Percentiles rank a stretch among this genome's conserved stretches.
Evolutionary conservation across 1,284 basidiomycete species (phyloP).

Genomic region (Mycosarcoma mackinlayi): DNA sequence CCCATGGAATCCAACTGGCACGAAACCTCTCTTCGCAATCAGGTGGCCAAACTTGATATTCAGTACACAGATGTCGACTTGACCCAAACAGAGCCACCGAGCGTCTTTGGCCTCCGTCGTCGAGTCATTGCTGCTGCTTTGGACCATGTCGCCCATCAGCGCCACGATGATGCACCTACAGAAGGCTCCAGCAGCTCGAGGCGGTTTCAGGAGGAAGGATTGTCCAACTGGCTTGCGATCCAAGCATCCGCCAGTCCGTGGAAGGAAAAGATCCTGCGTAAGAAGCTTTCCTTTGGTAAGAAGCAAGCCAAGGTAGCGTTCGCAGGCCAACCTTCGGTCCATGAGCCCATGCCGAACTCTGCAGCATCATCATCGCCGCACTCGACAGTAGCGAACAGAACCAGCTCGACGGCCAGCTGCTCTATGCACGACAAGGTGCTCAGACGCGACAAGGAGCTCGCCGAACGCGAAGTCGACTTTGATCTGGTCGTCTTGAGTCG

Average conservation of each 20-base stretch:
- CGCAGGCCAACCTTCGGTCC: constrained; percentile 2
- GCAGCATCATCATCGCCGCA: not conserved
- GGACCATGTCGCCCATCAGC: constrained; percentile 13
- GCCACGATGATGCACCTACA: not conserved
- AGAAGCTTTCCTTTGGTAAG: constrained; percentile 37
- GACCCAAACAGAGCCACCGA: constrained; percentile 31
- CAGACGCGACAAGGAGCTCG: constrained; percentile 35
- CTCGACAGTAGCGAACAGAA: constrained; percentile 1
- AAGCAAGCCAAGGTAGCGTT: constrained; percentile 15
- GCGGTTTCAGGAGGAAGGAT: constrained; percentile 14
- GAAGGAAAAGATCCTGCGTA: constrained; percentile 36
- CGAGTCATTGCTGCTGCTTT: constrained; percentile 41
- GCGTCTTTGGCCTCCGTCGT: constrained; percentile 41
- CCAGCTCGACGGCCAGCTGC: constrained; percentile 4
- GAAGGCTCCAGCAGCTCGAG: not conserved
- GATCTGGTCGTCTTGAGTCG: constrained; percentile 41
- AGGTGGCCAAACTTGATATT: constrained; percentile 35
- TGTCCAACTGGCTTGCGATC: constrained; percentile 21
- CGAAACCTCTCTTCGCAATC: constrained; percentile 32
- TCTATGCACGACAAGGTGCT: constrained; percentile 36
- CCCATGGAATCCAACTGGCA: constrained; percentile 41
- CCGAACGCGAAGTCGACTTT: constrained; percentile 38
- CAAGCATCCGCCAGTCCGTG: constrained; percentile 11
- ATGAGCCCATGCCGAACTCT: constrained; percentile 28
- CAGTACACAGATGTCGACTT: constrained; percentile 30